Percentiles rank a stretch among this genome's conserved stretches.
Conservation (phyloP, 208 protist species). For the Wallacemonas sp. region DNA sequence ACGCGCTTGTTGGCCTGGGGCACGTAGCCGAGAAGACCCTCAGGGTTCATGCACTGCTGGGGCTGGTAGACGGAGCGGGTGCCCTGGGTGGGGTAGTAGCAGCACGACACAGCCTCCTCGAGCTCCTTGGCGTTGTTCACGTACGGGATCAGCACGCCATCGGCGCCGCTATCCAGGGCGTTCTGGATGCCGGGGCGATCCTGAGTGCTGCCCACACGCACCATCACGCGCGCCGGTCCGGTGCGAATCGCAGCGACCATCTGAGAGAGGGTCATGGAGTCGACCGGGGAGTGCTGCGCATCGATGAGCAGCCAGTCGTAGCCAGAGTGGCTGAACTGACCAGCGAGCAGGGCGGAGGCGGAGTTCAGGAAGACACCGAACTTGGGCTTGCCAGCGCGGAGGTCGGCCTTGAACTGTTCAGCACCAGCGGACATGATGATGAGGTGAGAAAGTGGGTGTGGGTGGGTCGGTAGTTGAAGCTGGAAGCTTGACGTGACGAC, state of each 20-base stretch:
- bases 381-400: constrained; percentile 78
- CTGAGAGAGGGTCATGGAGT: constrained; percentile 50
- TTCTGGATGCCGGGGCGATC: constrained; percentile 78
- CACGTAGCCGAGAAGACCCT: constrained; percentile 75
- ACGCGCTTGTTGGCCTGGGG: constrained; percentile 76
- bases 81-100: constrained; percentile 73
- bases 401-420: constrained; percentile 78
- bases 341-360: constrained; percentile 56
- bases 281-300: constrained; percentile 67
- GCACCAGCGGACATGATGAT: constrained; percentile 54
- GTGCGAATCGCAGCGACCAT: constrained; percentile 71
- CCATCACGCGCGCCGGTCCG: constrained; percentile 60
- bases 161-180: constrained; percentile 71
- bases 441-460: background rate
- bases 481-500: background rate
- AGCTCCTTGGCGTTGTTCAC: constrained; percentile 79
- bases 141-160: constrained; percentile 82
- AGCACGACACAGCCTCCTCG: constrained; percentile 69
- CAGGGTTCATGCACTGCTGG: constrained; percentile 79
- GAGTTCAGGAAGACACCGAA: constrained; percentile 83
- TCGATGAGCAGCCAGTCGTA: constrained; percentile 86
- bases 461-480: background rate
- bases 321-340: constrained; percentile 81
- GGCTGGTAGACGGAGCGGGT: constrained; percentile 76
- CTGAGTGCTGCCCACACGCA: constrained; percentile 67